Percentiles rank a stretch among this genome's conserved stretches.
phyloP scores from a whole-genome alignment of 2,329 filamentous ascomycete species.

The Trichoderma brevicompactum region DNA sequence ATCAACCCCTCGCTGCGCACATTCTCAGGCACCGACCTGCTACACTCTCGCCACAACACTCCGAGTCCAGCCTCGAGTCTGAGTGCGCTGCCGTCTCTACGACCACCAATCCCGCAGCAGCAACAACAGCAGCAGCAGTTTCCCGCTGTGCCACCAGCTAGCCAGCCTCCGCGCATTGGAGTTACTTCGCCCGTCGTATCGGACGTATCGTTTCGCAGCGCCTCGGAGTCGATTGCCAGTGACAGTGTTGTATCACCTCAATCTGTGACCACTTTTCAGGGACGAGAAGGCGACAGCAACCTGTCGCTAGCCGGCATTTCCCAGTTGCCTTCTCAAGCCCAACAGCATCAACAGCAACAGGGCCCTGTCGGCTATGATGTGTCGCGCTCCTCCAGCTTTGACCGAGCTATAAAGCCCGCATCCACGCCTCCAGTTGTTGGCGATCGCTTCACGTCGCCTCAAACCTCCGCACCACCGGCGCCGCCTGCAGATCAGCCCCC shows the following conservation, averaged over 20 bases:
- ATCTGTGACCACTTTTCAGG: conserved; percentile 12
- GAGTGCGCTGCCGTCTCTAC: conserved; percentile 21
- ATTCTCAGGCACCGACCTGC: conserved; percentile 25
- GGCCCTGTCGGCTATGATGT: conserved; percentile 9
- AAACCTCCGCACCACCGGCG: background rate
- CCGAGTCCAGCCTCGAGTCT: conserved; percentile 19
- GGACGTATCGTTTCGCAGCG: conserved; percentile 21
- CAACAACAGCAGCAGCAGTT: conserved; percentile 8
- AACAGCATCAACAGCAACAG: conserved; percentile 2
- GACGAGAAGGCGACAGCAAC: conserved; percentile 9
- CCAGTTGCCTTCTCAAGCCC: conserved; percentile 13
- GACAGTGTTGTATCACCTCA: conserved; percentile 25
- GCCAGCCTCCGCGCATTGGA: conserved; percentile 7
- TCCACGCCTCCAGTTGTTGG: conserved; percentile 14
- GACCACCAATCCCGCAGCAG: conserved; percentile 3
- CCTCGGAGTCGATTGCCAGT: conserved; percentile 15
- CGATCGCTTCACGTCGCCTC: conserved; percentile 1
- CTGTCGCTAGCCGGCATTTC: conserved; percentile 20
- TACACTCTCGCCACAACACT: conserved; percentile 23
- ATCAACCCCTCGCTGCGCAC: conserved; percentile 24
- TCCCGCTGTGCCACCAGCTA: conserved; percentile 3
- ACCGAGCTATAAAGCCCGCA: conserved; percentile 15
- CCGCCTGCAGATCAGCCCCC: conserved; percentile 50
- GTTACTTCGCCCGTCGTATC: conserved; percentile 24
- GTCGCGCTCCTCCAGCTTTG: conserved; percentile 24